These are phyloP conservation scores for Cladophialophora yegresii DNA, from an alignment of 2,329 filamentous ascomycete genomes.

Conservation along the genomic window DNA sequence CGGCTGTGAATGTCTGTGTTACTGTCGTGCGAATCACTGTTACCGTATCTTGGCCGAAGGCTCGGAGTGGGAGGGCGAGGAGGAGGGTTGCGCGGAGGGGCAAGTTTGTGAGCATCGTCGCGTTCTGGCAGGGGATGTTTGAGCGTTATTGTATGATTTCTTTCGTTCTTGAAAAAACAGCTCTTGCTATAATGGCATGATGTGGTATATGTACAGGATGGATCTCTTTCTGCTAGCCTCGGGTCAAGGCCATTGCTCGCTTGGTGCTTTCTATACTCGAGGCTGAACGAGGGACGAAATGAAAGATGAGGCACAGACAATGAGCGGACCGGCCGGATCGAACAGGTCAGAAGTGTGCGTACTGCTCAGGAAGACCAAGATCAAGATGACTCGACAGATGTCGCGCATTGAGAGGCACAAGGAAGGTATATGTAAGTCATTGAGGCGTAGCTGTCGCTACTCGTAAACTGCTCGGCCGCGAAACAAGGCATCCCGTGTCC, in stretches of 20 bases:
- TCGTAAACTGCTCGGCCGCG: background rate
- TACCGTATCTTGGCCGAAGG: constrained; percentile 31
- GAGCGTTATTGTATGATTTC: background rate
- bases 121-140: background rate
- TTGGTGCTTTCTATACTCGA: background rate
- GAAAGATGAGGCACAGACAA: constrained; percentile 8
- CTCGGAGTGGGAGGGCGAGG: constrained; percentile 18
- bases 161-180: background rate
- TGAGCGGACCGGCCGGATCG: background rate
- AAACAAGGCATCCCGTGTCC: background rate
- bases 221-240: background rate
- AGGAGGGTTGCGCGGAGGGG: constrained; percentile 8
- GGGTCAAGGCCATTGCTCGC: background rate
- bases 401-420: background rate
- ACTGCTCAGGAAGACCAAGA: background rate
- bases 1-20: constrained; percentile 33
- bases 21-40: constrained; percentile 37
- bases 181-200: constrained; percentile 10
- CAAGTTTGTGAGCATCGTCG: constrained; percentile 3
- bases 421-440: constrained; percentile 11
- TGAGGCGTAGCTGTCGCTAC: constrained; percentile 12
- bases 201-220: constrained; percentile 8
- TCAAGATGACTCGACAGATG: background rate
- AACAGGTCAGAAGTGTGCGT: background rate
- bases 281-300: constrained; percentile 16